Evolutionary conservation across 345 rosid species (phyloP), one percentile per base, ranked within the genome.

Genomic region (Gossypium arboreum): DNA sequence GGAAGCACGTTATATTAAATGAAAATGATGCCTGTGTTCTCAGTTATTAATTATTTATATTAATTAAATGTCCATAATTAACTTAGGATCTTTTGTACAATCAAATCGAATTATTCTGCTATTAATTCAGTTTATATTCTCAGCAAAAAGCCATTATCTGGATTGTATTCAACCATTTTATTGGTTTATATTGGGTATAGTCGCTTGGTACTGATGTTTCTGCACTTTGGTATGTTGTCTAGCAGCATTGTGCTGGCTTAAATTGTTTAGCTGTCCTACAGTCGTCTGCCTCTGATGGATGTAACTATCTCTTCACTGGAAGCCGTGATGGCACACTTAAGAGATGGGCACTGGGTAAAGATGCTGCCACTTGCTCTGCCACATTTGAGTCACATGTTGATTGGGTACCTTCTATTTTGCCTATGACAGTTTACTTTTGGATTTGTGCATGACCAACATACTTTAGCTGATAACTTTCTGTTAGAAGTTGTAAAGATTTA

Each of bases 361-460:
- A 88, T 81, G 68, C 88, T 12, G 84, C 95, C 44, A 81, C 89
- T 66, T 90, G 97, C 84, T 89, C 97, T 27, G 97, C 99, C 62
- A 96, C 98, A 61, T 96, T 90, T 82, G 99, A 96, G 82, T 96
- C 99, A 27, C 99, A 96, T 84, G 97, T 93, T 72, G 99, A 96
- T 84, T 96, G 99, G 99, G 99, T 96, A 88, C 79, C 12, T 29
- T 25, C 24, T 51, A 79, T 74, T 59, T 43, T 61, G 12, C 11
- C 60, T 12, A 62, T 73, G n/a, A 25, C 8, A 20, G 7, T 24
- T 58, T 58, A 25, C 29, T 10, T 22, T 58, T 58, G 6, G 62
- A 9, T 58, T 10, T 58, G 25, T 18, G 68, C 41, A 62, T 61
- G 17, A 62, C 18, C 10, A 1, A 45, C 12, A 27, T 58, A 20